These are phyloP conservation scores for Mytilinidion resinicola DNA, from an alignment of 495 filamentous ascomycete species.

Conservation along the genomic window DNA sequence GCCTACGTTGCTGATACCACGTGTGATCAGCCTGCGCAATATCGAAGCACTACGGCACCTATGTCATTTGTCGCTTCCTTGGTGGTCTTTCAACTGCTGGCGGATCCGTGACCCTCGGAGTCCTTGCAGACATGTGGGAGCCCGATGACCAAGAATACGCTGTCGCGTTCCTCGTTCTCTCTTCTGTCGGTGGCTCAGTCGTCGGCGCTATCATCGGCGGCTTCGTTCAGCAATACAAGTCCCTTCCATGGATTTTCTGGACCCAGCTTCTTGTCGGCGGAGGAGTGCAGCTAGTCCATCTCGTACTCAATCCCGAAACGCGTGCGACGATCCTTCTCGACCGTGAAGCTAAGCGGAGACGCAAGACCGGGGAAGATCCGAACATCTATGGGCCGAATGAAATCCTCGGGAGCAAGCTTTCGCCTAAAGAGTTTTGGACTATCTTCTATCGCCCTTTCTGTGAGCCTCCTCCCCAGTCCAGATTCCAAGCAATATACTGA, in stretches of 20 bases:
- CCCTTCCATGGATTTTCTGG: slow-evolving; percentile 54
- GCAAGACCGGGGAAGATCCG: slow-evolving; percentile 18
- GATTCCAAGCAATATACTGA: neutral
- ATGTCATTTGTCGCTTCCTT: slow-evolving; percentile 52
- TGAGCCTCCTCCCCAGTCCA: neutral
- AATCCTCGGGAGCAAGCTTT: slow-evolving; percentile 7
- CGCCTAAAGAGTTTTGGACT: slow-evolving; percentile 21
- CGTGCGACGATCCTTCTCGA: slow-evolving; percentile 24
- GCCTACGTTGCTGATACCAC: neutral
- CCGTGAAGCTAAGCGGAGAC: slow-evolving; percentile 18
- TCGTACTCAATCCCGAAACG: slow-evolving; percentile 20
- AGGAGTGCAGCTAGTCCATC: slow-evolving; percentile 18
- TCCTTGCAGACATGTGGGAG: slow-evolving; percentile 59
- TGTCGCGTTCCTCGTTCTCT: slow-evolving; percentile 57
- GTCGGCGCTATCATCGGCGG: slow-evolving; percentile 57
- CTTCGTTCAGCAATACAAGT: slow-evolving; percentile 47
- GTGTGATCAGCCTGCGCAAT: slow-evolving; percentile 35
- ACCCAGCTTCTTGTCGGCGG: slow-evolving; percentile 35
- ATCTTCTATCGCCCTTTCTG: slow-evolving; percentile 10
- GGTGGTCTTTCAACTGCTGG: slow-evolving; percentile 57
- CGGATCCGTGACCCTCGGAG: slow-evolving; percentile 59
- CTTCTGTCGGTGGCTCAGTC: slow-evolving; percentile 56
- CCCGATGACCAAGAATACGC: slow-evolving; percentile 55
- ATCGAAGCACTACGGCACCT: slow-evolving; percentile 48
- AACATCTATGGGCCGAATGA: slow-evolving; percentile 27